Base-by-base conservation (phyloP, 108 stramenopile genomes). In the Nitzschia putrida region DNA sequence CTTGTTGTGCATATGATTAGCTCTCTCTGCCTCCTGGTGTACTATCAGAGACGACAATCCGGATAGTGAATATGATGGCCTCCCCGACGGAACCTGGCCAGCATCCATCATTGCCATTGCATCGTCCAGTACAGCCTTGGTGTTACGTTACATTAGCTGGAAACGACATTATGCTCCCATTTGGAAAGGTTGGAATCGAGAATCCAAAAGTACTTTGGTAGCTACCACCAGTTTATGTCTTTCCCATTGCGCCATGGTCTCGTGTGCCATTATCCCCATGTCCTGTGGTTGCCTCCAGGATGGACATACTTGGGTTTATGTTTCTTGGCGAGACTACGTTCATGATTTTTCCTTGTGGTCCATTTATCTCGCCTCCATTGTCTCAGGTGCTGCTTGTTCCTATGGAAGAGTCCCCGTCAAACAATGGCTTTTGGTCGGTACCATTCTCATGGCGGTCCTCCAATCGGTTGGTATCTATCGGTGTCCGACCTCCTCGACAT, bases 71-170 rank as follows among this genome's bases (percentile, higher is more conserved):
- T 49, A 18, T 49, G 47, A 49, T 18, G 47, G 47, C 14, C 47
- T 49, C 14, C 47, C 47, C 14, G 47, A 49, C 3, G 47, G 47
- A 49, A 49, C 47, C n/a, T 49, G 47, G 47, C 47, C 18, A 18
- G 14, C 47, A 18, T 18, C n/a, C 14, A 18, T 49, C 47, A 6
- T 49, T 4, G 47, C 47, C 18, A 18, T 49, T 85, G 88, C 18
- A 29, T 84, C 8, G 70, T 34, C 29, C 29, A 34, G 1, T 4
- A 34, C 29, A 34, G 29, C 29, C 3, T 34, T 34, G 4, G 4
- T 34, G 29, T 34, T 34, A 3, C 29, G 29, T 3, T 34, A 34
- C 29, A 34, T 34, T 34, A 34, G 29, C 29, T 34, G 29, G 29
- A 34, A 34, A 34, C 29, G 29, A 34, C 29, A 34, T 4, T 34